A percentile compares a stretch with the other conserved stretches of the same genome.
These are phyloP conservation scores for Populus hybrid DNA, from an alignment of 441 rosid species.

Conservation along the genomic window DNA sequence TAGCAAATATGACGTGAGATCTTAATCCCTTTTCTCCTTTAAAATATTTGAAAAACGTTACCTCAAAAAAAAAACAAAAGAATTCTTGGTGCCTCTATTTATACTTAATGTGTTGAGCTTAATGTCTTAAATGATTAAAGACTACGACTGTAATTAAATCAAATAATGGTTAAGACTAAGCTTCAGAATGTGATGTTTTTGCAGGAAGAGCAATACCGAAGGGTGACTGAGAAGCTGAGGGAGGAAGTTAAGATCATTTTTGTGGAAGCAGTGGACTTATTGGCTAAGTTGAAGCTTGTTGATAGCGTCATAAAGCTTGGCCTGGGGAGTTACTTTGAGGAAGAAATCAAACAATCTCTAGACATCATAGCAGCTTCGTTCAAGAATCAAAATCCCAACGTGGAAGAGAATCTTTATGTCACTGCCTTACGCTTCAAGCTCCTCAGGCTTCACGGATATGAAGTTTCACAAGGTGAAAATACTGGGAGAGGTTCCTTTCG, in stretches of 20 bases:
- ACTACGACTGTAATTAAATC: background rate
- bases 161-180: background rate
- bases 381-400: background rate
- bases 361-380: constrained; percentile 15
- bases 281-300: constrained; percentile 34
- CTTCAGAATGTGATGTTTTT: constrained; percentile 1
- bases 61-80: no score
- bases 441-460: constrained; percentile 38
- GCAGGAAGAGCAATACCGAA: constrained; percentile 25
- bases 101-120: background rate
- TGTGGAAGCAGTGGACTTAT: constrained; percentile 18
- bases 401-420: constrained; percentile 21
- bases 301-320: constrained; percentile 39
- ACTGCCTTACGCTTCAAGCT: constrained; percentile 40
- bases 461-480: constrained; percentile 39
- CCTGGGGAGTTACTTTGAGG: constrained; percentile 26
- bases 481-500: background rate
- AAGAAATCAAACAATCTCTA: constrained; percentile 32
- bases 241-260: constrained; percentile 25
- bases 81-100: background rate
- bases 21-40: background rate
- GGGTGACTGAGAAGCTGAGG: constrained; percentile 11
- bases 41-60: background rate
- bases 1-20: constrained; percentile 31
- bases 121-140: background rate